Conservation (phyloP, 2,329 filamentous ascomycete species). For the Beauveria medogensis region DNA sequence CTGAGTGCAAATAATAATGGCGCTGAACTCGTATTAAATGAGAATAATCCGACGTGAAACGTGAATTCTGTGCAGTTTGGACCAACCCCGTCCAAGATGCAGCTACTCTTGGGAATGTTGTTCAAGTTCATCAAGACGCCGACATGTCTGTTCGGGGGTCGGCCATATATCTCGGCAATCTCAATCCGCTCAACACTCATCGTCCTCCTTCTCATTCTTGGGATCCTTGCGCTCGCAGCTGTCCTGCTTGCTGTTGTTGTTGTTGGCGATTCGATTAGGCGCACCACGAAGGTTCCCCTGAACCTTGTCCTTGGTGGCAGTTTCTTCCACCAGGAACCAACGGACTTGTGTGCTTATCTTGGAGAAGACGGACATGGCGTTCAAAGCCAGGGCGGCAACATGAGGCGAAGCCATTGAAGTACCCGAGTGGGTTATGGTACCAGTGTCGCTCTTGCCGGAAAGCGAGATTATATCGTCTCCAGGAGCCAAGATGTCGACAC, state of each 20-base stretch:
- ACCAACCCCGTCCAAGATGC: too few relatives aligned
- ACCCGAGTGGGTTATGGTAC: conserved; percentile 29
- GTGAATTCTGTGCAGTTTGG: too few relatives aligned
- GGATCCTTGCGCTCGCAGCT: neutral
- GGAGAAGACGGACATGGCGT: conserved; percentile 50
- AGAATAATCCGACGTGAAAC: too few relatives aligned
- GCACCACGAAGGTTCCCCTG: neutral
- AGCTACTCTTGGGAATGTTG: too few relatives aligned
- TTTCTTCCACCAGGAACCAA: neutral
- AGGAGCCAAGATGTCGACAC: conserved; percentile 35
- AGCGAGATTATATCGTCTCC: conserved; percentile 29
- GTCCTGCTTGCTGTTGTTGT: neutral
- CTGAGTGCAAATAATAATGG: too few relatives aligned
- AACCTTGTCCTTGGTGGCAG: neutral
- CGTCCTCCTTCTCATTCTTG: neutral
- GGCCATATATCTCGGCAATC: neutral
- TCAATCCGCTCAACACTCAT: neutral
- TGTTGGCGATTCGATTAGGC: neutral
- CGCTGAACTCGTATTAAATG: too few relatives aligned
- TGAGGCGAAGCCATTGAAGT: conserved; percentile 36
- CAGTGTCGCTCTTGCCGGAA: conserved; percentile 35
- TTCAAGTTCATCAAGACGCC: too few relatives aligned
- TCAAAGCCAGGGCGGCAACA: conserved; percentile 22
- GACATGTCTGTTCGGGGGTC: too few relatives aligned
- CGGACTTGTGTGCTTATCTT: conserved; percentile 12